A percentile compares a stretch with the other conserved stretches of the same genome.
Evolutionary conservation across 2,329 filamentous ascomycete genomes (phyloP).

Genomic region (Penicillium concentricum): DNA sequence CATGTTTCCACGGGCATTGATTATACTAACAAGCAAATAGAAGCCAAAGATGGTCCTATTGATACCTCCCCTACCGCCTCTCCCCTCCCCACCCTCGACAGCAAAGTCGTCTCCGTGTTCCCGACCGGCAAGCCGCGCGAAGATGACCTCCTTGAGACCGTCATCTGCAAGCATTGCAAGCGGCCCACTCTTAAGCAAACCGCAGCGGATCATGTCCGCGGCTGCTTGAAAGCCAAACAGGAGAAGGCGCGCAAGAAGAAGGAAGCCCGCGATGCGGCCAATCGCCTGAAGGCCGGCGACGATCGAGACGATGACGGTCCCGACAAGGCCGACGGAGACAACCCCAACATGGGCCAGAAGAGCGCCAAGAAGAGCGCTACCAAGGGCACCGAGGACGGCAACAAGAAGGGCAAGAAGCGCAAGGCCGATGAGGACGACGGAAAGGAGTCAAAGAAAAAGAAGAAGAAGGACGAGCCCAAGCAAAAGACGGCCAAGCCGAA

Average conservation of each 20-base stretch:
- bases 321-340: constrained; percentile 39
- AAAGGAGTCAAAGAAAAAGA: constrained; percentile 83
- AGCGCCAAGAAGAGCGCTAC: constrained; percentile 61
- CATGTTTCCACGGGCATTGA: constrained; percentile 3
- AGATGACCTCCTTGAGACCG: constrained; percentile 75
- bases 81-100: constrained; percentile 63
- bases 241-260: constrained; percentile 77
- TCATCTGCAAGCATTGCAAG: constrained; percentile 92
- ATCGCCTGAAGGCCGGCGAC: constrained; percentile 56
- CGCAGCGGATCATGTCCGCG: constrained; percentile 75
- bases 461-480: constrained; percentile 92
- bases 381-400: constrained; percentile 51
- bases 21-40: constrained; percentile 9
- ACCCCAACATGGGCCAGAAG: constrained; percentile 60
- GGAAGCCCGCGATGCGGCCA: constrained; percentile 68
- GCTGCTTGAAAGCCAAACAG: constrained; percentile 81
- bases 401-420: constrained; percentile 70
- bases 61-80: constrained; percentile 38
- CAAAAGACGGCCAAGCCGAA: constrained; percentile 81
- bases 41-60: constrained; percentile 28
- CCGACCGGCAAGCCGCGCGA: constrained; percentile 77
- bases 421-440: constrained; percentile 70
- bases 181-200: constrained; percentile 76
- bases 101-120: constrained; percentile 75
- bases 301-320: constrained; percentile 49